Evolutionary conservation across 108 stramenopile genomes (phyloP).

Genomic region (Discostella stelligeroides): DNA sequence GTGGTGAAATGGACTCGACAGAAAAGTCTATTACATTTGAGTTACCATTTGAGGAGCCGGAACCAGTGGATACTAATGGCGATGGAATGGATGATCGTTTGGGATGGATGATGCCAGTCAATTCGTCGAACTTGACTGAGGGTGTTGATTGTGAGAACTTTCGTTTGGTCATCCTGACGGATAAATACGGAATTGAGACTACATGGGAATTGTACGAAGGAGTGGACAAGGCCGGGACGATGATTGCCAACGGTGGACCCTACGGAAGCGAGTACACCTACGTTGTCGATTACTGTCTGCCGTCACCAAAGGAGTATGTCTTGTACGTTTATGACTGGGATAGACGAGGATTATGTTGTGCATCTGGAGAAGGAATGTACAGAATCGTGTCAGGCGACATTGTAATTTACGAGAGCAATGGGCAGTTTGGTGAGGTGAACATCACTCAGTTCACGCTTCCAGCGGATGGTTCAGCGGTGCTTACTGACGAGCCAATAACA

Average conservation of each 20-base stretch:
- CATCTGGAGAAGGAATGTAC: constrained; percentile 27
- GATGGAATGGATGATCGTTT: constrained; percentile 44
- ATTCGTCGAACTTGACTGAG: constrained; percentile 20
- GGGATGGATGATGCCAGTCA: constrained; percentile 34
- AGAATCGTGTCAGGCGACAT: constrained; percentile 24
- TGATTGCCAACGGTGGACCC: constrained; percentile 43
- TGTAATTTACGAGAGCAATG: constrained; percentile 23
- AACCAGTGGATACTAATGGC: constrained; percentile 20
- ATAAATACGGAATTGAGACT: constrained; percentile 39
- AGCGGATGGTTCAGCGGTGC: constrained; percentile 14
- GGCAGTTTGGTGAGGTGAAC: constrained; percentile 29
- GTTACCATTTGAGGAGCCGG: constrained; percentile 33
- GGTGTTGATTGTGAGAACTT: constrained; percentile 42
- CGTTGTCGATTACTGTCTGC: constrained; percentile 35
- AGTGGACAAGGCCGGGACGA: constrained; percentile 3
- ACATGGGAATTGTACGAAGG: constrained; percentile 39
- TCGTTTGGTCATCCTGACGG: constrained; percentile 25
- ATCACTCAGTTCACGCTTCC: constrained; percentile 29
- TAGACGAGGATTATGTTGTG: constrained; percentile 36
- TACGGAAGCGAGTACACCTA: constrained; percentile 32
- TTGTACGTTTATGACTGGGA: constrained; percentile 44
- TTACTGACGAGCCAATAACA: not conserved
- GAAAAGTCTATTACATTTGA: constrained; percentile 27
- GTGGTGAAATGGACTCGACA: constrained; percentile 20
- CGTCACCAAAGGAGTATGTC: constrained; percentile 20